A percentile compares a stretch with the other conserved stretches of the same genome.
Evolutionary conservation across 495 filamentous ascomycete species (phyloP).

Genomic region (Neurospora sp.): DNA sequence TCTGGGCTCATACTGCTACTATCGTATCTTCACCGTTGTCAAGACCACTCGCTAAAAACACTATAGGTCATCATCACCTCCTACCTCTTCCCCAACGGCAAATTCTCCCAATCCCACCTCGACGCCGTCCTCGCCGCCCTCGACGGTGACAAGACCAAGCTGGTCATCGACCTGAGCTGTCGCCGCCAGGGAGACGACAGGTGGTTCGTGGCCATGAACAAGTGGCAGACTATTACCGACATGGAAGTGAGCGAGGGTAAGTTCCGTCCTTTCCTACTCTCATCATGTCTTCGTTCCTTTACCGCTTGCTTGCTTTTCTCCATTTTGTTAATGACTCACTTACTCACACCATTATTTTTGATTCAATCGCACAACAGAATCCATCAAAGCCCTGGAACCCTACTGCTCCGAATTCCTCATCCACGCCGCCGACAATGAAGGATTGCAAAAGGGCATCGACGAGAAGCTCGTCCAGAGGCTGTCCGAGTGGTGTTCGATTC

Average conservation of each 20-base stretch:
- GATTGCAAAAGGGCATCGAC: slow-evolving; percentile 82
- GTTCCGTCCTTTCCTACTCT: slow-evolving; percentile 6
- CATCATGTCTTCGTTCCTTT: neutral
- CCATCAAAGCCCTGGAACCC: slow-evolving; percentile 67
- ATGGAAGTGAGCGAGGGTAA: slow-evolving; percentile 82
- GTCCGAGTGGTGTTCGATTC: slow-evolving; percentile 76
- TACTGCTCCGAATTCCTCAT: slow-evolving; percentile 95
- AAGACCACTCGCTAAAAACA: neutral
- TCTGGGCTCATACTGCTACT: neutral
- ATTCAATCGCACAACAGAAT: slow-evolving; percentile 39
- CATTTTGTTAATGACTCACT: neutral
- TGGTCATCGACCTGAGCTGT: slow-evolving; percentile 93
- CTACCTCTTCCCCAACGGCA: slow-evolving; percentile 70
- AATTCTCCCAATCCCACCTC: slow-evolving; percentile 65
- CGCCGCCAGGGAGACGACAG: slow-evolving; percentile 53
- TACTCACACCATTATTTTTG: neutral
- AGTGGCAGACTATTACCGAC: slow-evolving; percentile 95
- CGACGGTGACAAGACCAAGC: slow-evolving; percentile 60
- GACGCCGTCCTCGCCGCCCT: slow-evolving; percentile 60
- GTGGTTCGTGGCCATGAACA: slow-evolving; percentile 96
- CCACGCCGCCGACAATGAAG: slow-evolving; percentile 98
- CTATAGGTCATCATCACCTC: slow-evolving; percentile 76
- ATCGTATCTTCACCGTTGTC: neutral
- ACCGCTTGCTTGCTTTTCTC: neutral
- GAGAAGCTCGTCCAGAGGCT: slow-evolving; percentile 67